Evolutionary conservation across 192 early-diverging fungal species (phyloP).

Genomic region (Haplosporangium gracile): DNA sequence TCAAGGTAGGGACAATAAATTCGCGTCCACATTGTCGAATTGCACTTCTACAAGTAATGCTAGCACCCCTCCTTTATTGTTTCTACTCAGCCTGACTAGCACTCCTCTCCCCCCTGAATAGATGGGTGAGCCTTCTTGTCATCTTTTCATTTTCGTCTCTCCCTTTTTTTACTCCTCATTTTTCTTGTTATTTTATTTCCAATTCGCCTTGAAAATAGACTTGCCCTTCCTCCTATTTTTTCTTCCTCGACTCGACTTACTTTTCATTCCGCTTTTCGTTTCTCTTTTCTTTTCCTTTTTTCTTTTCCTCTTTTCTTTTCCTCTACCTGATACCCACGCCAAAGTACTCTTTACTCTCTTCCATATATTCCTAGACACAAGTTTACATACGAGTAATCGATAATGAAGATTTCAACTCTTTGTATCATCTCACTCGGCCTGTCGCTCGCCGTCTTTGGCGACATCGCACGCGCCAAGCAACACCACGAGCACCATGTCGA

Average conservation of each 20-base stretch:
- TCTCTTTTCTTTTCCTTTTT: background rate
- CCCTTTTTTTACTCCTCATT: background rate
- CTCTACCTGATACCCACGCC: background rate
- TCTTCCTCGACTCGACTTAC: background rate
- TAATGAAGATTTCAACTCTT: slow-evolving; percentile 28
- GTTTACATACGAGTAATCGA: background rate
- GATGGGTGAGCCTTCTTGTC: background rate
- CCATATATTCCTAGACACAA: background rate
- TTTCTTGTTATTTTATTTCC: background rate
- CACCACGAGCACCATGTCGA: background rate
- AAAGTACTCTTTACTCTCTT: background rate
- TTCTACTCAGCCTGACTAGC: background rate
- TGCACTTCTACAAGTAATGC: background rate
- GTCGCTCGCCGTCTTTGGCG: slow-evolving; percentile 25
- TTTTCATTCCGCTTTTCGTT: background rate
- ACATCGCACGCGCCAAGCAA: background rate
- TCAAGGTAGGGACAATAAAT: background rate
- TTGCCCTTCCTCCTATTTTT: background rate
- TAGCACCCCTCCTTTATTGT: background rate
- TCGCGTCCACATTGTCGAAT: background rate
- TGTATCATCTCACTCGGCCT: slow-evolving; percentile 35
- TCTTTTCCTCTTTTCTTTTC: background rate
- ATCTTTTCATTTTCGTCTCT: background rate
- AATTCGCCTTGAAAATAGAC: background rate
- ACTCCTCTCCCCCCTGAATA: background rate